Evolutionary conservation across 1,284 basidiomycete species (phyloP).

Genomic region (Tilletia caries): DNA sequence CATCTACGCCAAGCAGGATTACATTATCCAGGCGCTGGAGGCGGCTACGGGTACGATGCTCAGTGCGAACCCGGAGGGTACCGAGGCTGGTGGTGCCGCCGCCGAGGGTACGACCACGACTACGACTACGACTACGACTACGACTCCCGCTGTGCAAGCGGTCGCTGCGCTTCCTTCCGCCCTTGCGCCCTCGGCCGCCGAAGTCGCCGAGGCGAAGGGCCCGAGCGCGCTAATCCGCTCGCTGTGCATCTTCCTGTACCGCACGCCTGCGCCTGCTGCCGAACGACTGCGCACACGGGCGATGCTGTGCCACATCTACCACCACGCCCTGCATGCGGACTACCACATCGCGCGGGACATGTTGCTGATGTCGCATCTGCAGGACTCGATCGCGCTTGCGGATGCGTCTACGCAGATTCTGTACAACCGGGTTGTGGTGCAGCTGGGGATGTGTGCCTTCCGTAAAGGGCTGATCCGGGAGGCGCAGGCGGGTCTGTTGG

Average conservation of each 20-base stretch:
- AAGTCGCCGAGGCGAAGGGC: constrained; percentile 43
- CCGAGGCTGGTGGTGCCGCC: constrained; percentile 58
- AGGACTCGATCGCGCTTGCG: constrained; percentile 90
- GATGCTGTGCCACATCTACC: constrained; percentile 93
- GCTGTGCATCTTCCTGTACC: constrained; percentile 90
- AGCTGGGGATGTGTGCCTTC: constrained; percentile 95
- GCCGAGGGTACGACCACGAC: constrained; percentile 16
- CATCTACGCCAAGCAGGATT: constrained; percentile 91
- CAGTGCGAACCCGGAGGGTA: constrained; percentile 58
- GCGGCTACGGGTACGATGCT: constrained; percentile 49
- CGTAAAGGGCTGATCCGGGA: constrained; percentile 90
- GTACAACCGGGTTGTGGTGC: constrained; percentile 95
- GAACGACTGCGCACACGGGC: constrained; percentile 84
- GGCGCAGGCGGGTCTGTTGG: constrained; percentile 84
- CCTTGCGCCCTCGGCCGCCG: constrained; percentile 40
- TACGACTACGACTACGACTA: constrained; percentile 15
- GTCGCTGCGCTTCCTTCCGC: constrained; percentile 49
- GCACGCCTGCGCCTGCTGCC: constrained; percentile 70
- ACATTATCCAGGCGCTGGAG: constrained; percentile 88
- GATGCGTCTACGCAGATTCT: constrained; percentile 97
- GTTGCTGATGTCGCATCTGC: constrained; percentile 96
- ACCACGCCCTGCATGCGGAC: constrained; percentile 88
- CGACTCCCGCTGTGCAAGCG: background rate
- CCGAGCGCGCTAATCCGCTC: constrained; percentile 74
- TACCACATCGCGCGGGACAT: constrained; percentile 97